Percentiles rank a stretch among this genome's conserved stretches.
Conservation (phyloP, 2,329 filamentous ascomycete species). For the Talaromyces sp. region DNA sequence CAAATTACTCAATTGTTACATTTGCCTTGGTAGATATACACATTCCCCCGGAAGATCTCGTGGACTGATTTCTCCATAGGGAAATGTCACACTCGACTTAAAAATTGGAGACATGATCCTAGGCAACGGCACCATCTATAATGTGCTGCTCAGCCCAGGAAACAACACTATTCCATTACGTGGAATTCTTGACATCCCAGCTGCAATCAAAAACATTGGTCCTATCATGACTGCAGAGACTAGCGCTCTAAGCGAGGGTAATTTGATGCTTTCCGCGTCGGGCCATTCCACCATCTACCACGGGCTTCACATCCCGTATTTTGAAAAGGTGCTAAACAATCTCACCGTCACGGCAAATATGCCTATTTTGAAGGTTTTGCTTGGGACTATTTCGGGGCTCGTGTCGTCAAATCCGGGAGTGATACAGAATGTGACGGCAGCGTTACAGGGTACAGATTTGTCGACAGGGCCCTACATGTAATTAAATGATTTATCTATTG, state of each 20-base stretch:
- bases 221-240: not conserved
- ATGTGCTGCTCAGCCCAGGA: not conserved
- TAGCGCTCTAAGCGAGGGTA: not conserved
- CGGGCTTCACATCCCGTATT: not conserved
- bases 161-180: not conserved
- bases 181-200: not conserved
- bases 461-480: not conserved
- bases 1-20: constrained; percentile 41
- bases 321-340: not conserved
- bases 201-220: not conserved
- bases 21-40: constrained; percentile 21
- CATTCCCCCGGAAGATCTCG: not conserved
- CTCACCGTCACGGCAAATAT: not conserved
- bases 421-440: not conserved
- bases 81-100: not conserved
- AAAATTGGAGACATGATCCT: not conserved
- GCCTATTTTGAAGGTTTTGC: not conserved
- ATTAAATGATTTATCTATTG: no score
- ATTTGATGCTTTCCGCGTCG: constrained; percentile 1
- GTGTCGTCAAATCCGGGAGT: not conserved
- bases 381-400: not conserved
- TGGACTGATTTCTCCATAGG: not conserved
- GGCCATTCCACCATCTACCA: not conserved
- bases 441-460: not conserved
- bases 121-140: not conserved